phyloP scores from a whole-genome alignment of 108 stramenopile species.

The Cyclotella baltica region DNA sequence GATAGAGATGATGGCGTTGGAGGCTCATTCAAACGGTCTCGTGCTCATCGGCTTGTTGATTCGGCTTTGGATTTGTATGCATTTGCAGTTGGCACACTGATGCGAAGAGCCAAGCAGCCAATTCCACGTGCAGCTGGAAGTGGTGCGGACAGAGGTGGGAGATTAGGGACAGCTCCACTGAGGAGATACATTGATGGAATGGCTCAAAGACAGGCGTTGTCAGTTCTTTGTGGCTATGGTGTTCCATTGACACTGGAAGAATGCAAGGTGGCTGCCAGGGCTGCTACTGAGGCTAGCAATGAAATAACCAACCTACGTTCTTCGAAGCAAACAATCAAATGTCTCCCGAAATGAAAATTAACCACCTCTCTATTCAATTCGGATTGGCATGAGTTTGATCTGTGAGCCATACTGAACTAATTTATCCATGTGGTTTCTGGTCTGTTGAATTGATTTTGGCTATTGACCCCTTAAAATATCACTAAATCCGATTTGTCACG shows the following conservation, averaged over 20 bases:
- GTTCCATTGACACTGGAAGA: slow-evolving; percentile 66
- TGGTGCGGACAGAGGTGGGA: slow-evolving; percentile 59
- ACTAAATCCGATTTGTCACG: background rate
- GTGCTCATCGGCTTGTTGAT: slow-evolving; percentile 85
- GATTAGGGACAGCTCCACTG: slow-evolving; percentile 83
- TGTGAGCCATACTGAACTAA: too few relatives aligned
- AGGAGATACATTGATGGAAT: slow-evolving; percentile 85
- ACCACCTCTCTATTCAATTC: slow-evolving; percentile 16
- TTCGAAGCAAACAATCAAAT: slow-evolving; percentile 26
- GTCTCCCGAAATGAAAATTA: slow-evolving; percentile 16
- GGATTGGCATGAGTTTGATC: background rate
- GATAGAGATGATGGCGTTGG: slow-evolving; percentile 61
- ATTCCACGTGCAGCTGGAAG: slow-evolving; percentile 69
- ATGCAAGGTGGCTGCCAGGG: slow-evolving; percentile 60
- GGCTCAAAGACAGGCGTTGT: slow-evolving; percentile 78
- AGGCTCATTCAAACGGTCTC: slow-evolving; percentile 66
- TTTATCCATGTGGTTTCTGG: background rate
- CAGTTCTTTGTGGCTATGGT: slow-evolving; percentile 74
- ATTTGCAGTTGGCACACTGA: slow-evolving; percentile 46
- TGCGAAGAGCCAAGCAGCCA: slow-evolving; percentile 59
- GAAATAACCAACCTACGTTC: slow-evolving; percentile 55
- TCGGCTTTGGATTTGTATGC: slow-evolving; percentile 75
- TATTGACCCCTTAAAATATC: background rate
- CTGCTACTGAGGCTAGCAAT: slow-evolving; percentile 62
- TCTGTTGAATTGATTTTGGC: background rate